phyloP scores from a whole-genome alignment of 495 filamentous ascomycete genomes.

The Talaromyces liani region DNA sequence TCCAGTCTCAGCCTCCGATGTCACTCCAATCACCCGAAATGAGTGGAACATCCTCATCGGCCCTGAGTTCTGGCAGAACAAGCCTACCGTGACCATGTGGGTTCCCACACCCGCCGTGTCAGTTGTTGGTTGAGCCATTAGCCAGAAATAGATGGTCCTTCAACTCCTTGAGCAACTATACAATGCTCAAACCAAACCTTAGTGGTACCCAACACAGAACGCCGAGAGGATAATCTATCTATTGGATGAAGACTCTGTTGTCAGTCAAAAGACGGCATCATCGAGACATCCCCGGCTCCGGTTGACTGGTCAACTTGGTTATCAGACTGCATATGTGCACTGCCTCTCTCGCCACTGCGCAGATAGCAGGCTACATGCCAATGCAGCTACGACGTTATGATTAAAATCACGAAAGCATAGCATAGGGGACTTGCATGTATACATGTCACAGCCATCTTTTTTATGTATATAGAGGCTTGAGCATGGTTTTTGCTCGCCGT shows the following conservation, averaged over 20 bases:
- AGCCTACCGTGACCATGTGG: constrained; percentile 37
- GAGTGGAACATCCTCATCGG: constrained; percentile 40
- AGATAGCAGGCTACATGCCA: not conserved
- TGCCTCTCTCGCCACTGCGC: not conserved
- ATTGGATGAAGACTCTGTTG: not conserved
- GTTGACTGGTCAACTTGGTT: not conserved
- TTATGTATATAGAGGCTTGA: constrained; percentile 1
- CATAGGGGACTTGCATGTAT: not conserved
- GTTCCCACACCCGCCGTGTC: constrained; percentile 31
- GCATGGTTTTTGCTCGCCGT: not conserved
- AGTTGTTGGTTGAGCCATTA: constrained; percentile 9
- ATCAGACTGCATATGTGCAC: not conserved
- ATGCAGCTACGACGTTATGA: constrained; percentile 4
- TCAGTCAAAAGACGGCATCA: constrained; percentile 1
- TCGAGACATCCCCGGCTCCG: not conserved
- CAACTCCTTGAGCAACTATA: not conserved
- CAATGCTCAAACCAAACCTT: not conserved
- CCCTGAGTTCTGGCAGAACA: constrained; percentile 22
- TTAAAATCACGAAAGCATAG: not conserved
- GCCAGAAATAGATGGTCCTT: not conserved
- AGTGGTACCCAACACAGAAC: not conserved
- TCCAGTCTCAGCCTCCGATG: constrained; percentile 37
- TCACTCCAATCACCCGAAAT: constrained; percentile 38
- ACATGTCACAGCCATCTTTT: not conserved
- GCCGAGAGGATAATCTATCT: not conserved